These are phyloP conservation scores for Rhodomyrtus psidioides DNA, from an alignment of 441 rosid genomes.

Conservation along the genomic window DNA sequence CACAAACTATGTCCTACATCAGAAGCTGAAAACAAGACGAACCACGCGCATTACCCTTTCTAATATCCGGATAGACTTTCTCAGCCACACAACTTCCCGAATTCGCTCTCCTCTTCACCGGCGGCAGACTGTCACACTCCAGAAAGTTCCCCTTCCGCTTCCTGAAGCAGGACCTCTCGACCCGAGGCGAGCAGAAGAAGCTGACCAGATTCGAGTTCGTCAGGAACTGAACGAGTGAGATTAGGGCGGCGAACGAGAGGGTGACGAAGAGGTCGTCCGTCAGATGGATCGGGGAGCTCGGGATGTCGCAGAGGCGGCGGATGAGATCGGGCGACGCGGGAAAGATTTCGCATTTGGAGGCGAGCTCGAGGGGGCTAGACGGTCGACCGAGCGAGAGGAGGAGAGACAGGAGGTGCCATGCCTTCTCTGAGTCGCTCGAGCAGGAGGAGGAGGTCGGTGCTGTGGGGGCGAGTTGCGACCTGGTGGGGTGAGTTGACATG, in stretches of 20 bases:
- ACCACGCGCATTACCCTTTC: neutral
- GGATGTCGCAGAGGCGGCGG: constrained; percentile 37
- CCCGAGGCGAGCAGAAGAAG: constrained; percentile 6
- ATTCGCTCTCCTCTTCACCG: constrained; percentile 1
- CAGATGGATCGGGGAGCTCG: constrained; percentile 39
- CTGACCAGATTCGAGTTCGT: constrained; percentile 13
- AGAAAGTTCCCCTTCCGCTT: constrained; percentile 33
- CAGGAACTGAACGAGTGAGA: constrained; percentile 18
- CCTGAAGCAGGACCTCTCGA: constrained; percentile 9
- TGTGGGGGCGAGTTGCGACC: neutral
- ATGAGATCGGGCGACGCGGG: constrained; percentile 35
- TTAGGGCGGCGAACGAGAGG: constrained; percentile 24
- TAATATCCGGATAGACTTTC: neutral
- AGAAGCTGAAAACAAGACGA: neutral
- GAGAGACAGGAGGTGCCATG: constrained; percentile 56
- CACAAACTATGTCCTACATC: neutral
- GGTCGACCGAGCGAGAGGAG: constrained; percentile 55
- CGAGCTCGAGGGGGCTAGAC: constrained; percentile 29
- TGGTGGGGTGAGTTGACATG: neutral
- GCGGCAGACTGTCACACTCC: neutral
- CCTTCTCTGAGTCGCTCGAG: constrained; percentile 26
- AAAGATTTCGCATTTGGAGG: constrained; percentile 35
- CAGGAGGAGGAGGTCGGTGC: constrained; percentile 10
- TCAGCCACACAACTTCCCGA: neutral
- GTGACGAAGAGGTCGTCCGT: constrained; percentile 22